phyloP scores from a whole-genome alignment of 148 eudicot species.

The Mesembryanthemum crystallinum region DNA sequence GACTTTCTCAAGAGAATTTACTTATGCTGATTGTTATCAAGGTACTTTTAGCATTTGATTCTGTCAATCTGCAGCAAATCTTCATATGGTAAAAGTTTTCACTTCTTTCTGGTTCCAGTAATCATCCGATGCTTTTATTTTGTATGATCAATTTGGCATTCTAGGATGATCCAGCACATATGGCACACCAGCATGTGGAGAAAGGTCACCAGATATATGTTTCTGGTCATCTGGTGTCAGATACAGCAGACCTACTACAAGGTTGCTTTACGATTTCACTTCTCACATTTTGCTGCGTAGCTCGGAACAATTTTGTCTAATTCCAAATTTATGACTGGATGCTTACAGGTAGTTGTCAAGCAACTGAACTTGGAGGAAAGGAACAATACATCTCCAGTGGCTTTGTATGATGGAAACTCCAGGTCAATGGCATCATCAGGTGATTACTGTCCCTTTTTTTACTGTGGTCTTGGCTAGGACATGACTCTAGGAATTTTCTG shows the following conservation, averaged over 20 bases:
- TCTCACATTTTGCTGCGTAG: too few relatives aligned
- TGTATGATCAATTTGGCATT: slow-evolving; percentile 81
- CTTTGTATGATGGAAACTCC: slow-evolving; percentile 57
- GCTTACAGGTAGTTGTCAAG: slow-evolving; percentile 74
- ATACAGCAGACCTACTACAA: slow-evolving; percentile 69
- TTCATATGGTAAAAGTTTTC: neutral
- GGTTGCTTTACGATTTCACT: slow-evolving; percentile 36
- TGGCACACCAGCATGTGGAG: slow-evolving; percentile 77
- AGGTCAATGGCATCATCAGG: slow-evolving; percentile 46
- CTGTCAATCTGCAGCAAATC: slow-evolving; percentile 1
- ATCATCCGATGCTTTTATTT: slow-evolving; percentile 8
- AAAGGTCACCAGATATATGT: slow-evolving; percentile 83
- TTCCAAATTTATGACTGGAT: slow-evolving; percentile 4
- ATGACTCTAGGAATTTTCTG: neutral
- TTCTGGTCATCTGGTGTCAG: slow-evolving; percentile 73
- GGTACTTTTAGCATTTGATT: neutral
- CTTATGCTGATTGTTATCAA: neutral
- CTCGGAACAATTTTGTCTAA: slow-evolving; percentile 1
- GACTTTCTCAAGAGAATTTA: neutral
- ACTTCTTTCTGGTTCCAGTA: neutral
- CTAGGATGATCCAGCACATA: slow-evolving; percentile 86
- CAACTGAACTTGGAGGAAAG: slow-evolving; percentile 79
- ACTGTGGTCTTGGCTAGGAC: slow-evolving; percentile 5
- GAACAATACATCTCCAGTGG: slow-evolving; percentile 42
- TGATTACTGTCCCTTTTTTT: slow-evolving; percentile 18